These are phyloP conservation scores for Fusarium mundagurra DNA, from an alignment of 2,329 filamentous ascomycete genomes.

Conservation along the genomic window DNA sequence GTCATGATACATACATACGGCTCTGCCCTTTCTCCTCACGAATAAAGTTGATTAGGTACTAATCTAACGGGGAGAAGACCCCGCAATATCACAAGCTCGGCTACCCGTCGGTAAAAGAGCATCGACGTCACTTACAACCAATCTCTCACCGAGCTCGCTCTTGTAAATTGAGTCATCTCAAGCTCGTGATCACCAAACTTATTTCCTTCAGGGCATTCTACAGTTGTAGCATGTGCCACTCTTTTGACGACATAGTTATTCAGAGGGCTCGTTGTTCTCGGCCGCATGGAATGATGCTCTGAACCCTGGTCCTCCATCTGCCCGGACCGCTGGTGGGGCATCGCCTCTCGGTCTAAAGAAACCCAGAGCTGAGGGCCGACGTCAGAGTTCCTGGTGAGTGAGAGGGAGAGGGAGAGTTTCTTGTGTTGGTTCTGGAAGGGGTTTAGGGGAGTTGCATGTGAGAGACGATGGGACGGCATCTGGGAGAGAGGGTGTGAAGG, in stretches of 20 bases:
- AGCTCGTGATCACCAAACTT: conserved; percentile 12
- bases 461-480: neutral
- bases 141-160: conserved; percentile 17
- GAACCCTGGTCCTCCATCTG: conserved; percentile 42
- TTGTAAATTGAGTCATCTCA: conserved; percentile 1
- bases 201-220: neutral
- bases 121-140: conserved; percentile 39
- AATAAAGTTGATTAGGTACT: conserved; percentile 15
- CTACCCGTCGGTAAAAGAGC: conserved; percentile 57
- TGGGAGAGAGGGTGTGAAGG: conserved; percentile 9
- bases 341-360: neutral
- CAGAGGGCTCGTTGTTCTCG: conserved; percentile 9
- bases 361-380: conserved; percentile 23
- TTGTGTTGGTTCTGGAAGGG: neutral
- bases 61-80: conserved; percentile 43
- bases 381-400: conserved; percentile 19
- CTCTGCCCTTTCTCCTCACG: neutral
- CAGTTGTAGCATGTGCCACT: neutral
- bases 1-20: neutral
- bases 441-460: conserved; percentile 13
- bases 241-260: too few relatives aligned
- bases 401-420: neutral
- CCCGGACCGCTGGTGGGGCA: conserved; percentile 38
- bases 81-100: conserved; percentile 70
- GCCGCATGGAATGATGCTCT: conserved; percentile 41